A percentile compares a stretch with the other conserved stretches of the same genome.
These are phyloP conservation scores for Plasmodium gonderi DNA, from an alignment of 169 alveolate genomes.

Conservation along the genomic window DNA sequence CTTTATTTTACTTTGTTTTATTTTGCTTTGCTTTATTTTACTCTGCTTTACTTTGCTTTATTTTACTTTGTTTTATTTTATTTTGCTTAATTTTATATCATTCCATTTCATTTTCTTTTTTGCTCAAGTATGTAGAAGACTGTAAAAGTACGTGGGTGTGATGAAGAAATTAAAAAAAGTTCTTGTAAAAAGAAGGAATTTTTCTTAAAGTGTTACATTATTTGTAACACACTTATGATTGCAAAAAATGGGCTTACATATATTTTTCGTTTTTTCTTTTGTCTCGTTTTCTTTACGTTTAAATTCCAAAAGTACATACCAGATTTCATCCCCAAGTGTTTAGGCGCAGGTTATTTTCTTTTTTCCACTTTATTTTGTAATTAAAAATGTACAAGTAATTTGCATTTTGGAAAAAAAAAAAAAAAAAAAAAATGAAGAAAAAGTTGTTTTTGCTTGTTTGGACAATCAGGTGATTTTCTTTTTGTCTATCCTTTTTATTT, in stretches of 20 bases:
- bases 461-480: too few relatives aligned
- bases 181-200: not conserved
- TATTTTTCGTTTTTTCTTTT: not conserved
- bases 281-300: not conserved
- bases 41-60: not conserved
- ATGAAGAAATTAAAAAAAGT: not conserved
- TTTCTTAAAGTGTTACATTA: not conserved
- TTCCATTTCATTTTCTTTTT: too few relatives aligned
- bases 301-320: not conserved
- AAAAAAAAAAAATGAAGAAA: too few relatives aligned
- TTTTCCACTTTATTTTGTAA: too few relatives aligned
- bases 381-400: too few relatives aligned
- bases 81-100: not conserved
- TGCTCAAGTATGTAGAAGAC: not conserved
- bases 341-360: too few relatives aligned
- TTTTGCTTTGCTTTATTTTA: too few relatives aligned
- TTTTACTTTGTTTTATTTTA: not conserved
- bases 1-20: not conserved
- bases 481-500: too few relatives aligned
- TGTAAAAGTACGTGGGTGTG: not conserved
- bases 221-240: not conserved
- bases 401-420: too few relatives aligned
- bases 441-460: too few relatives aligned
- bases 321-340: too few relatives aligned
- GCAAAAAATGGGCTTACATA: not conserved